A percentile compares a stretch with the other conserved stretches of the same genome.
phyloP scores from a whole-genome alignment of 371 early-diverging fungal species.

The Circinella minor region DNA sequence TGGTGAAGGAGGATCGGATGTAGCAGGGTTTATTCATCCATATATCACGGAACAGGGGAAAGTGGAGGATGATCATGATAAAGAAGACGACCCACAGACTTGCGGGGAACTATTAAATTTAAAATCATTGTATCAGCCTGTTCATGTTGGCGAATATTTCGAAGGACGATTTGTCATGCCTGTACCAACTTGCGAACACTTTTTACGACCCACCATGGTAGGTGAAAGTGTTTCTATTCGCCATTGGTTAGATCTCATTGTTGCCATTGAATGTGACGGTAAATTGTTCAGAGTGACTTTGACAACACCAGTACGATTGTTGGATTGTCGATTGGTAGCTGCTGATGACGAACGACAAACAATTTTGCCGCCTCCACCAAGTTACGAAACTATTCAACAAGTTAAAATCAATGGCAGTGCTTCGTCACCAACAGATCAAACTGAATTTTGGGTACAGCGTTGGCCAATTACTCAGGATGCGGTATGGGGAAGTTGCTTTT shows the following conservation, averaged over 20 bases:
- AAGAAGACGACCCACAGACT: not conserved
- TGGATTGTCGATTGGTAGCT: conserved; percentile 47
- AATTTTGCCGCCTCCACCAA: conserved; percentile 84
- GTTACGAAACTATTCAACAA: conserved; percentile 54
- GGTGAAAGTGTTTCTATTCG: conserved; percentile 28
- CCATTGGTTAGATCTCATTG: conserved; percentile 39
- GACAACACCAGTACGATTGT: conserved; percentile 37
- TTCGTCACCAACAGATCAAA: conserved; percentile 1
- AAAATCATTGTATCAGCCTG: conserved; percentile 35
- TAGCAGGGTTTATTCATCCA: not conserved
- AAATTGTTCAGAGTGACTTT: conserved; percentile 30
- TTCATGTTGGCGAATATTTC: conserved; percentile 39
- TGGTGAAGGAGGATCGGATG: too few relatives aligned
- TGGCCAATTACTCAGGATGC: conserved; percentile 34
- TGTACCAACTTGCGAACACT: conserved; percentile 35
- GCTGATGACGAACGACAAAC: conserved; percentile 69
- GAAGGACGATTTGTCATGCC: conserved; percentile 45
- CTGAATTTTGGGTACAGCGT: conserved; percentile 43
- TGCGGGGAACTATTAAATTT: conserved; percentile 27
- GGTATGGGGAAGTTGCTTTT: conserved; percentile 37
- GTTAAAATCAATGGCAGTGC: conserved; percentile 40
- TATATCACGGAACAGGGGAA: not conserved
- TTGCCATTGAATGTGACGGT: conserved; percentile 29
- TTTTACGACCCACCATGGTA: conserved; percentile 38
- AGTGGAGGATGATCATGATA: not conserved